Evolutionary conservation across 306 rosid species (phyloP).

Genomic region (Geum urbanum): DNA sequence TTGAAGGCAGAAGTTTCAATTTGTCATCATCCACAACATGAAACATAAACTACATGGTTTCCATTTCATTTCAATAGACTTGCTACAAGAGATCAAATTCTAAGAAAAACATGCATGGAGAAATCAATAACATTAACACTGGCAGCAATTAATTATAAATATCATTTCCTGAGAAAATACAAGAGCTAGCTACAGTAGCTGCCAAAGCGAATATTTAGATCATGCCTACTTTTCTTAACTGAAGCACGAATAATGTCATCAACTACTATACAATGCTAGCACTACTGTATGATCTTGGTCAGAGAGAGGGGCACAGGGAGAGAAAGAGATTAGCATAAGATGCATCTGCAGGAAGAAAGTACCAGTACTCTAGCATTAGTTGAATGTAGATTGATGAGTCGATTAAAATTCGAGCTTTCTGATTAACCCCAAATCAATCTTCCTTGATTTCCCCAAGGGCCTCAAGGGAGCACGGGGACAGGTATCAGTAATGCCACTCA

Average conservation of each 20-base stretch:
- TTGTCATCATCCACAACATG: background rate
- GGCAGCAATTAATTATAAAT: background rate
- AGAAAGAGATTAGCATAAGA: conserved; percentile 21
- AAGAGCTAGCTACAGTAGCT: background rate
- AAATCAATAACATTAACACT: background rate
- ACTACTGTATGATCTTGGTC: conserved; percentile 22
- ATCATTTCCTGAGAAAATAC: background rate
- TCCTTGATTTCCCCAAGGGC: conserved; percentile 35
- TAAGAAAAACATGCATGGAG: background rate
- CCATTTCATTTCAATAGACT: background rate
- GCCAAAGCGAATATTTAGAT: background rate
- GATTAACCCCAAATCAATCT: conserved; percentile 43
- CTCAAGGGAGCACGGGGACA: conserved; percentile 66
- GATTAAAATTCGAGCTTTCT: conserved; percentile 74
- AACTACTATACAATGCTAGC: conserved; percentile 30
- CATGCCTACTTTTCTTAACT: background rate
- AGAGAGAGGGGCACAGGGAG: background rate
- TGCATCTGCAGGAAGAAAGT: conserved; percentile 19
- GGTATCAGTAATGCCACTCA: conserved; percentile 42
- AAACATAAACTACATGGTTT: background rate
- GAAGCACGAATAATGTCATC: conserved; percentile 14
- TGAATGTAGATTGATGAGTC: conserved; percentile 4
- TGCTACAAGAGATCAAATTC: background rate
- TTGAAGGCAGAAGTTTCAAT: background rate
- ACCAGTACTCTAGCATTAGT: conserved; percentile 22